Conservation (phyloP, 371 early-diverging fungal species). For the Nematocida displodere region DNA sequence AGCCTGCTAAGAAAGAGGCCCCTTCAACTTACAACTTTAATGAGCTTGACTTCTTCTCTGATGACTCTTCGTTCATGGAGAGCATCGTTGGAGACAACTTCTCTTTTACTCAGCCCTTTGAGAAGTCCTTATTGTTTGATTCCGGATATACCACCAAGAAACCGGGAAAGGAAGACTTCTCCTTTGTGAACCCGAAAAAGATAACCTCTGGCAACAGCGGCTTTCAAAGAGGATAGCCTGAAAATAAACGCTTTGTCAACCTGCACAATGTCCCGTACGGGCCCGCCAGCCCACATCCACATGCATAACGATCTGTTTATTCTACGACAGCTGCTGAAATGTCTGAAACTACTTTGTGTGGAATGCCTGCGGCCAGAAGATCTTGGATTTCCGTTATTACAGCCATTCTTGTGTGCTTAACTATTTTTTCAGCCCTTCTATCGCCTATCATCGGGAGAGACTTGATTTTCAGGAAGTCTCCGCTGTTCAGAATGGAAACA, state of each 20-base stretch:
- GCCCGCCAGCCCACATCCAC: no score
- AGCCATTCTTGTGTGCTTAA: constrained; percentile 63
- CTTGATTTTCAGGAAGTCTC: constrained; percentile 67
- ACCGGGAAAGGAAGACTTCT: constrained; percentile 30
- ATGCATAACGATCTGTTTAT: no score
- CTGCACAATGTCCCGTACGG: no score
- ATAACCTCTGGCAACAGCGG: constrained; percentile 32
- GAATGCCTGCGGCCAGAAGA: constrained; percentile 18
- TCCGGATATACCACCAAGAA: constrained; percentile 28
- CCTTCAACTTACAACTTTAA: constrained; percentile 39
- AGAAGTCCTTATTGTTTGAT: constrained; percentile 41
- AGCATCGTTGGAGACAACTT: constrained; percentile 45
- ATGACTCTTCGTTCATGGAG: constrained; percentile 44
- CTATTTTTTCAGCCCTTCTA: constrained; percentile 68
- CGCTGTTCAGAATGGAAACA: constrained; percentile 66
- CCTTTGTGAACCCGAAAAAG: constrained; percentile 44
- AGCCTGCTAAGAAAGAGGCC: constrained; percentile 9
- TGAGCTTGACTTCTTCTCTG: constrained; percentile 39
- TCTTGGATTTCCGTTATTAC: constrained; percentile 15
- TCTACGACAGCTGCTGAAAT: no score
- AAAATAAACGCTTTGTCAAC: no score
- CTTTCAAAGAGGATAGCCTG: constrained; percentile 38
- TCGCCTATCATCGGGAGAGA: constrained; percentile 69
- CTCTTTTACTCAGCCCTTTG: constrained; percentile 43
- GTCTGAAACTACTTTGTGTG: constrained; percentile 34